Evolutionary conservation across 441 rosid genomes (phyloP), one percentile per base, ranked within the genome.

Genomic region (Euphorbia schlechtendalii): DNA sequence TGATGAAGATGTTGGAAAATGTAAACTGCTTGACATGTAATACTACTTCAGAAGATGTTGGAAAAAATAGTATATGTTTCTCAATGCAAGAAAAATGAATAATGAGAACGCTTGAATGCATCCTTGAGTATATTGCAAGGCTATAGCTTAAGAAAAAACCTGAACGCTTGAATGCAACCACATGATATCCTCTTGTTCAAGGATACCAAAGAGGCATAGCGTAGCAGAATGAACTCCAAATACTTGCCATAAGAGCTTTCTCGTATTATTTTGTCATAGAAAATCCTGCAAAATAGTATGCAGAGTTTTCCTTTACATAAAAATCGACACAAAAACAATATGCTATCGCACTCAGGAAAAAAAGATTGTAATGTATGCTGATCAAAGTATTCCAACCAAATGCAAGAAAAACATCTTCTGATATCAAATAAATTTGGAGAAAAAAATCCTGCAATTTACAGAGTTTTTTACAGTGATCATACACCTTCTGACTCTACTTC

Each of bases 111-210:
- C n/a, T n/a, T n/a, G n/a, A n/a, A n/a, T n/a, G n/a, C n/a, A n/a
- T n/a, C n/a, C n/a, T n/a, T n/a, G n/a, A n/a, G n/a, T 25, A 14
- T 53, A 4, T 20, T n/a, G n/a, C 18, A 78, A 53, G 25, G 21
- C 28, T 41, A 30, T 22, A 66, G 52, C 69, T 58, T 58, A 18
- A 45, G 34, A 60, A 60, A 13, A 45, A 65, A 90, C 96, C 95
- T 84, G 98, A 82, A 59, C 24, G 74, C 66, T 82, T 83, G 72
- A 90, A 88, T 66, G 89, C 82, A 75, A 80, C 75, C 94, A 90
- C 98, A 88, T 90, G 57, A 84, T 68, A 68, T 90, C 89, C 83
- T 93, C 97, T 2, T 93, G 91, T 81, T 90, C 98, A 58, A 86
- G 76, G 59, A 90, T 78, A 56, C 98, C 97, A 76, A 78, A 90